A percentile compares a stretch with the other conserved stretches of the same genome.
Conservation (phyloP, 2,329 filamentous ascomycete genomes). For the Pyrenophora tritici-repentis region DNA sequence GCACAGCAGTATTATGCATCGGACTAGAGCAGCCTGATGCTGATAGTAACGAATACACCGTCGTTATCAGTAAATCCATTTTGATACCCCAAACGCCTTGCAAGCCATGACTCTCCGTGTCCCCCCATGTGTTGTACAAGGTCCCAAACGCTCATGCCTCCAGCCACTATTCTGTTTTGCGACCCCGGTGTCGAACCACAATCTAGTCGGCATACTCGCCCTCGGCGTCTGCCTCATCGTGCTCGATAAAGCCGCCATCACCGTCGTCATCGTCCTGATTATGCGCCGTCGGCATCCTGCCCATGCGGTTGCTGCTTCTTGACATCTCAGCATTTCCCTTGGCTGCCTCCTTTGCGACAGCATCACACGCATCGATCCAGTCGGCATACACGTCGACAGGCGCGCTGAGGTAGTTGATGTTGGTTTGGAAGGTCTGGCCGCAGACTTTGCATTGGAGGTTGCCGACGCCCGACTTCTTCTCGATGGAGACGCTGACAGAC, state of each 20-base stretch:
- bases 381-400: conserved; percentile 96
- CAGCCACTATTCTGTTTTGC: neutral
- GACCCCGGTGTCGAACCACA: neutral
- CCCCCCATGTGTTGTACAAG: conserved; percentile 21
- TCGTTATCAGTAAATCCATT: conserved; percentile 15
- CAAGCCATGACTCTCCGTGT: conserved; percentile 16
- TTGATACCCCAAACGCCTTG: conserved; percentile 36
- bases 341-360: conserved; percentile 67
- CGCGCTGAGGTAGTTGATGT: conserved; percentile 89
- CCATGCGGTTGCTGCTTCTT: conserved; percentile 33
- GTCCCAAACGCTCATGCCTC: conserved; percentile 1
- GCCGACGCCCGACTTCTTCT: conserved; percentile 89
- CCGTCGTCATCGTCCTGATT: conserved; percentile 32
- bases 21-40: neutral
- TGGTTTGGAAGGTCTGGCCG: conserved; percentile 89
- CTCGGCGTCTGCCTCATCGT: conserved; percentile 48
- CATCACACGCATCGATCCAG: conserved; percentile 94
- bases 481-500: conserved; percentile 85
- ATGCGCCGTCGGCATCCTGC: conserved; percentile 28
- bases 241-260: conserved; percentile 45
- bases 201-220: conserved; percentile 41
- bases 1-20: neutral
- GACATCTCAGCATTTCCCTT: conserved; percentile 41
- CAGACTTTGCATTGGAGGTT: conserved; percentile 89
- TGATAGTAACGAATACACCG: conserved; percentile 8